Evolutionary conservation across 2,329 filamentous ascomycete species (phyloP), one percentile per base, ranked within the genome.

Genomic region (Metarhizium brunneum): DNA sequence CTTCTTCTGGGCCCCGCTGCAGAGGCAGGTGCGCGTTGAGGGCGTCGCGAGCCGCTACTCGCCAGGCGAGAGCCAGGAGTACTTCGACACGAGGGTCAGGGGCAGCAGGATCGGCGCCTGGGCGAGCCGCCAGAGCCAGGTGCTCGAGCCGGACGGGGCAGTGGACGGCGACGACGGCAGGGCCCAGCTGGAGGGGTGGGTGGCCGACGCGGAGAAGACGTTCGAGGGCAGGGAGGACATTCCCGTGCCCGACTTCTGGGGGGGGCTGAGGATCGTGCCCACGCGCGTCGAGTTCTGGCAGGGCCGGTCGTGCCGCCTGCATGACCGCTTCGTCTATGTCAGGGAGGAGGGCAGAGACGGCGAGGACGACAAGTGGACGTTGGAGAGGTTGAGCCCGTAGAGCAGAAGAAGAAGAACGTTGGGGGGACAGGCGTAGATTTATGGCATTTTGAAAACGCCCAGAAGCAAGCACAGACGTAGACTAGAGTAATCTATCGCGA

Each of bases 271-370:
- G 63, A 81, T 99, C 58, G 79, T 92, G 60, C 92, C 94, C 0
- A 87, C 91, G 66, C 82, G 84, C 63, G 80, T 99, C 51, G 94
- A 99, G 79, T 99, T 99, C 69, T 99, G 94, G 84, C 92, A 96
- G 77, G 94, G 94, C 2, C 82, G 94, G 64, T 82, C 90, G 67
- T 96, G 87, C 73, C 80, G 94, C 57, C 73, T 99, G 70, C 94
- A 99, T 73, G 94, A 99, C 77, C 86, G 94, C 29, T 97, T 99
- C 69, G 81, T 85, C 59, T 97, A 96, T 73, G 83, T 84, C 55
- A 84, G 81, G 68, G 78, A 82, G 52, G 76, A 74, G 53, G 70
- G 63, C 25, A 69, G 64, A 18, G 70, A 56, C 1, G 55, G 20
- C 7, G 47, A 56, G 52, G 68, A 64, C 11, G 73, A 63, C 16